Conservation (phyloP, 371 early-diverging fungal genomes). For the Mortierella sp. region DNA sequence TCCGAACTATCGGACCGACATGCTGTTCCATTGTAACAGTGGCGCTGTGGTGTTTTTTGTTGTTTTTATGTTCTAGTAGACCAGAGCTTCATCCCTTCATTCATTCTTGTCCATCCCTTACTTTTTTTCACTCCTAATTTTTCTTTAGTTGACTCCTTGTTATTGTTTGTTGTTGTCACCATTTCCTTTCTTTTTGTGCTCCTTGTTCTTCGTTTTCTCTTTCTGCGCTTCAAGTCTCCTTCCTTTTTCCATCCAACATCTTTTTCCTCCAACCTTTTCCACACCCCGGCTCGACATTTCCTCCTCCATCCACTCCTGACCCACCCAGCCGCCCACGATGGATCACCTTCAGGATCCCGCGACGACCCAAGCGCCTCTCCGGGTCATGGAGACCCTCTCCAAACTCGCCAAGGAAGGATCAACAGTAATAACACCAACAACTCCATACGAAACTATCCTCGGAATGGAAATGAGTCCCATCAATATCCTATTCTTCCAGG, state of each 20-base stretch:
- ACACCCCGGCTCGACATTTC: neutral
- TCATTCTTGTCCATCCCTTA: too few species aligned
- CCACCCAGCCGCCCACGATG: neutral
- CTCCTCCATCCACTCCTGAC: too few species aligned
- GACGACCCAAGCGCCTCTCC: neutral
- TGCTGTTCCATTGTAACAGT: neutral
- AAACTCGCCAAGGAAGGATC: neutral
- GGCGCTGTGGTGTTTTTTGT: neutral
- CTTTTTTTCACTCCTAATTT: too few species aligned
- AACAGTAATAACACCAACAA: neutral
- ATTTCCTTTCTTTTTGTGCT: neutral
- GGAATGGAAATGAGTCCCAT: neutral
- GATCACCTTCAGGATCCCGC: neutral
- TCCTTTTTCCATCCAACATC: neutral
- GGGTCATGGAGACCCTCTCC: neutral
- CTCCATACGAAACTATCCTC: neutral
- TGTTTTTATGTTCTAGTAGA: neutral
- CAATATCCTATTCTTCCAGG: constrained; percentile 14
- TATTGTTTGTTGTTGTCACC: neutral
- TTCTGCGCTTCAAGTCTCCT: neutral
- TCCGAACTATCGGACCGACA: neutral
- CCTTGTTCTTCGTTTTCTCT: neutral
- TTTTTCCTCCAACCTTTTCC: neutral
- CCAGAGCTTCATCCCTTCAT: too few species aligned
- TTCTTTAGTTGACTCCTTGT: too few species aligned